Base-by-base conservation (phyloP, 257 asterid species). In the Mentha longifolia region DNA sequence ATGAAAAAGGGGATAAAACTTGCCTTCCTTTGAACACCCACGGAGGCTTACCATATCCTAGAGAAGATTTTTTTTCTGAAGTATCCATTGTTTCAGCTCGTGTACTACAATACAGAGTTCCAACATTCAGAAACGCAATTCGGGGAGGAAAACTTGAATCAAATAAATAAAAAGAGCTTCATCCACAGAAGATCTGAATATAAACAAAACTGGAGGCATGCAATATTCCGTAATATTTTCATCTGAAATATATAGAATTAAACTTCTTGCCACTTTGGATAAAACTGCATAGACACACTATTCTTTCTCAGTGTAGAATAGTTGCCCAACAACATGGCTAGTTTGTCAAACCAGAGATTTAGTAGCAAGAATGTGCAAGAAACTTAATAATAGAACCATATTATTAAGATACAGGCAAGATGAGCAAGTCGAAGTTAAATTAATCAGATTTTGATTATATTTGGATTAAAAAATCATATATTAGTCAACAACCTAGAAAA, bases 1-100 rank as follows among this genome's bases (percentile, higher is more conserved):
- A 20, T 11, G 11, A 25, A 25, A 41, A 68, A 9, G 54, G 67
- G 1, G 43, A 66, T 31, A 35, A n/a, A 11, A 82, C 96, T 91
- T 82, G 81, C 98, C 97, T 94, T 85, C 99, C 99, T 71, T 77
- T 89, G 84, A 94, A 94, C 67, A 91, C 56, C 97, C 99, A 94
- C 2, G 99, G 99, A 75, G 97, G 95, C 64, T 86, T 88, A 22
- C 88, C 92, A 68, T 94, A 94, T 47, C 76, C 88, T 43, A 77
- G 50, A 33, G 79, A 66, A 60, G 86, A 70, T 59, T 31, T 80
- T 9, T 55, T 61, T 68, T 87, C 80, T 65, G 82, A 81, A 50
- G 70, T 72, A 55, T 84, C 88, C 93, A 86, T 86, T 17, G 73
- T 66, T 43, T 61, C 59, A 55, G 58, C 74, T 25, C 6, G 67